These are phyloP conservation scores for Ophiostoma montium DNA, from an alignment of 2,329 filamentous ascomycete species.

Conservation along the genomic window DNA sequence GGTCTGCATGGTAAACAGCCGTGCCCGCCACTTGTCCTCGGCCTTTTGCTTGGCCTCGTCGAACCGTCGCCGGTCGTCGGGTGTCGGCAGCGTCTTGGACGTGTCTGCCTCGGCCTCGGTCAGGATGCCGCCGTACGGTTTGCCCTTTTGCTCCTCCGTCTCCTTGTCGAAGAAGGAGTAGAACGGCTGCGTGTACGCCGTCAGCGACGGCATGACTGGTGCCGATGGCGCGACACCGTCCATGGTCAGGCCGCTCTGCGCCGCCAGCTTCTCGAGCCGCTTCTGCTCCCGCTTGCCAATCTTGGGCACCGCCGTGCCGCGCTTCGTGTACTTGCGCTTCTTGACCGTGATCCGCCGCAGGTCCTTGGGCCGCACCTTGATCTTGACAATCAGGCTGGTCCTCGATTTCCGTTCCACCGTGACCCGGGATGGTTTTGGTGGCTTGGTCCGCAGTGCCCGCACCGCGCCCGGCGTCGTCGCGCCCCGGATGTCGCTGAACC, in stretches of 20 bases:
- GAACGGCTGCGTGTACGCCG: constrained; percentile 58
- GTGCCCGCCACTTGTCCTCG: constrained; percentile 79
- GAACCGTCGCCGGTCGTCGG: constrained; percentile 71
- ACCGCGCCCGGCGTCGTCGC: constrained; percentile 28
- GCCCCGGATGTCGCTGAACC: constrained; percentile 19
- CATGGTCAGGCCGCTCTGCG: not conserved
- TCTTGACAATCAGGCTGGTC: constrained; percentile 38
- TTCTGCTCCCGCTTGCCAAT: constrained; percentile 16
- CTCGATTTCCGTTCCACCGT: constrained; percentile 30
- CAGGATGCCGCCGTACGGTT: constrained; percentile 89
- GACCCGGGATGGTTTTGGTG: constrained; percentile 21
- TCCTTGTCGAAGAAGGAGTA: constrained; percentile 85
- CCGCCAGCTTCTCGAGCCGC: constrained; percentile 2
- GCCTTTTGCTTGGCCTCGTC: constrained; percentile 82
- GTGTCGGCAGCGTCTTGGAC: constrained; percentile 67
- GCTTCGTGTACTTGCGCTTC: constrained; percentile 36
- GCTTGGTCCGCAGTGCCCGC: constrained; percentile 46
- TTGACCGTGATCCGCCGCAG: constrained; percentile 46
- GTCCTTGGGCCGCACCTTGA: constrained; percentile 42
- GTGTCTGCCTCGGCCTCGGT: constrained; percentile 85
- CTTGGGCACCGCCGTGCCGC: constrained; percentile 29
- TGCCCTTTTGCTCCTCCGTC: constrained; percentile 75
- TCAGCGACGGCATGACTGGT: constrained; percentile 5
- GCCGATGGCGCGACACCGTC: not conserved
- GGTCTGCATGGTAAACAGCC: constrained; percentile 43